These are phyloP conservation scores for Astragalus membranaceus DNA, from an alignment of 306 rosid genomes.

Conservation along the genomic window DNA sequence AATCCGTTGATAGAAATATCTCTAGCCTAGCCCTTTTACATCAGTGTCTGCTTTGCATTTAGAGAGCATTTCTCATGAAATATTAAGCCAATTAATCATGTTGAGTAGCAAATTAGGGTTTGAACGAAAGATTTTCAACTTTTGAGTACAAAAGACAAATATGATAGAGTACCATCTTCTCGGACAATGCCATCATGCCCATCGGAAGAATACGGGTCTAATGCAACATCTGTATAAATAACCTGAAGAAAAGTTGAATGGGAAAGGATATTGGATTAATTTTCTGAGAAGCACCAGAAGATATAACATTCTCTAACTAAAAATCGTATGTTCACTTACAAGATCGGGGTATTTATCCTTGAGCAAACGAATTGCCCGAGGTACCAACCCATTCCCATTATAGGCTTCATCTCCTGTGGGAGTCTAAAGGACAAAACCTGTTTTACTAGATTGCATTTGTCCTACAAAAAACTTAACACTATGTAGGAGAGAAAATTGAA, in stretches of 20 bases:
- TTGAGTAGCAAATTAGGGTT: background rate
- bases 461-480: conserved; percentile 1
- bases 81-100: background rate
- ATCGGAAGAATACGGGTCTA: conserved; percentile 95
- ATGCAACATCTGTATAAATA: conserved; percentile 93
- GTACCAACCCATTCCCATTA: conserved; percentile 84
- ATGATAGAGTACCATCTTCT: conserved; percentile 70
- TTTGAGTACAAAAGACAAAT: background rate
- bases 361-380: conserved; percentile 79
- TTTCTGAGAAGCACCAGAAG: conserved; percentile 3
- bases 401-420: conserved; percentile 91
- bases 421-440: conserved; percentile 35
- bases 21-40: background rate
- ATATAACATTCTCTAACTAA: conserved; percentile 1
- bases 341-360: conserved; percentile 92
- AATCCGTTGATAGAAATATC: background rate
- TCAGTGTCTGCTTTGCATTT: background rate
- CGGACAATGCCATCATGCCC: conserved; percentile 97
- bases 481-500: conserved; percentile 24
- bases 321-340: conserved; percentile 43
- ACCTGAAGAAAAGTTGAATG: conserved; percentile 40
- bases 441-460: conserved; percentile 16
- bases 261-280: background rate
- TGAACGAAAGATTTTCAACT: conserved; percentile 1
- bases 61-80: background rate